Base-by-base conservation (phyloP, 441 rosid genomes). In the Geranium incanum region DNA sequence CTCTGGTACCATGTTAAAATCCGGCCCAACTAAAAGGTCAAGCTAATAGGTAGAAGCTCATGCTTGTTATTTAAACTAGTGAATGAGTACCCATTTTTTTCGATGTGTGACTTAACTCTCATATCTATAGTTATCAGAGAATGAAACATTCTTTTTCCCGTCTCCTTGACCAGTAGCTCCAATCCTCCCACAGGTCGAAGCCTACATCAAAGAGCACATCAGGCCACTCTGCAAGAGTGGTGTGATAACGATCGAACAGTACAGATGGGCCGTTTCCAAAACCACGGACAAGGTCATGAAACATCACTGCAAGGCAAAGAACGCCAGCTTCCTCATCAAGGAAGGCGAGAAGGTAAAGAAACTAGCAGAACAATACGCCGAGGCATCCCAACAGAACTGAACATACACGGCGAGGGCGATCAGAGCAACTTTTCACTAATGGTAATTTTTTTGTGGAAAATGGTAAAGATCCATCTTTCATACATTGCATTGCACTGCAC, bases 261-360 rank as follows among this genome's bases (percentile, higher is more conserved):
- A 95, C 73, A 85, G 95, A 72, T 95, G 98, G 98, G 87, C 97
- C n/a, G 95, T 88, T 75, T 80, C 90, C 7, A 93, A 93, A 83
- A 83, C 97, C 62, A 78, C 89, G 0, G 95, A 93, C 43, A 95
- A 95, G 79, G 96, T 95, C 48, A 93, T 91, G 99, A 95, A 85
- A 80, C 89, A 86, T 83, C 99, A 95, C 79, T 66, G 71, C 71
- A 87, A 88, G 73, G 91, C 93, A 43, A 93, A 91, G 80, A 93
- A 81, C 72, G 98, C 99, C 6, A 89, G 78, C 75, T 93, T 95
- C 79, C 85, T 93, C 68, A 88, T 95, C 71, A 93, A 89, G 88
- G 99, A 93, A 85, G 99, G 95, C 23, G 99, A 91, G 81, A 93
- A 91, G 82, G 97, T 93, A 75, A 95, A 93, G 88, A 93, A 90